phyloP scores from a whole-genome alignment of 1,284 basidiomycete genomes.

The Pascua guehoae region DNA sequence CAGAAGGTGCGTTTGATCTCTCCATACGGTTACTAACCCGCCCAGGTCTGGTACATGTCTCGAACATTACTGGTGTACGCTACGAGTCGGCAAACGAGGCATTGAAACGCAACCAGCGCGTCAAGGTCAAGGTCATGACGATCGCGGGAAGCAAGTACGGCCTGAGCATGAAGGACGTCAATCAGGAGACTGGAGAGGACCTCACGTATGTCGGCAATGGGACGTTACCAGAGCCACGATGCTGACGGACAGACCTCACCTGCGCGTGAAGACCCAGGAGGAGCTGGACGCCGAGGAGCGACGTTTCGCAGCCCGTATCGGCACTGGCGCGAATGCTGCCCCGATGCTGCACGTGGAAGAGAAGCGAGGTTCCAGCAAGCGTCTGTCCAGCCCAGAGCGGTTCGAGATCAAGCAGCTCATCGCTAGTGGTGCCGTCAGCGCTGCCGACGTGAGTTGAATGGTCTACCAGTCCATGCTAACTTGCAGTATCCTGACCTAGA shows the following conservation, averaged over 20 bases:
- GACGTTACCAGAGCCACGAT: too few relatives aligned
- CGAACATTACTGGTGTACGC: conserved; percentile 76
- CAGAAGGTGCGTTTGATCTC: conserved; percentile 65
- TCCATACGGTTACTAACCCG: too few relatives aligned
- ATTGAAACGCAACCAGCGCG: conserved; percentile 73
- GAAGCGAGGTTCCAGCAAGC: conserved; percentile 70
- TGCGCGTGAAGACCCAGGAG: conserved; percentile 87
- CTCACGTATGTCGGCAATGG: conserved; percentile 47
- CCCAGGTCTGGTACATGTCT: conserved; percentile 90
- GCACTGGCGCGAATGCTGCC: conserved; percentile 55
- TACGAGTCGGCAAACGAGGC: conserved; percentile 84
- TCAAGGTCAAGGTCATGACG: conserved; percentile 95
- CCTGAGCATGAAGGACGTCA: conserved; percentile 96
- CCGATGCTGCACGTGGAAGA: conserved; percentile 51
- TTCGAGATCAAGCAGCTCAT: conserved; percentile 99
- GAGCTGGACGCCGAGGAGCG: conserved; percentile 78
- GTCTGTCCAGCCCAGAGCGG: conserved; percentile 91
- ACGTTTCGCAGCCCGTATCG: conserved; percentile 60
- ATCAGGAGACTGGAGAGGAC: conserved; percentile 84
- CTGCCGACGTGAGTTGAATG: conserved; percentile 59
- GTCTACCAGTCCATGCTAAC: too few relatives aligned
- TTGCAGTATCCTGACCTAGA: conserved; percentile 80
- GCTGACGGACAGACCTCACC: conserved; percentile 58
- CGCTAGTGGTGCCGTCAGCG: conserved; percentile 85
- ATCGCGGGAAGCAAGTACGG: conserved; percentile 74